These are phyloP conservation scores for Cladochytrium replicatum DNA, from an alignment of 192 early-diverging fungal species.

Conservation along the genomic window DNA sequence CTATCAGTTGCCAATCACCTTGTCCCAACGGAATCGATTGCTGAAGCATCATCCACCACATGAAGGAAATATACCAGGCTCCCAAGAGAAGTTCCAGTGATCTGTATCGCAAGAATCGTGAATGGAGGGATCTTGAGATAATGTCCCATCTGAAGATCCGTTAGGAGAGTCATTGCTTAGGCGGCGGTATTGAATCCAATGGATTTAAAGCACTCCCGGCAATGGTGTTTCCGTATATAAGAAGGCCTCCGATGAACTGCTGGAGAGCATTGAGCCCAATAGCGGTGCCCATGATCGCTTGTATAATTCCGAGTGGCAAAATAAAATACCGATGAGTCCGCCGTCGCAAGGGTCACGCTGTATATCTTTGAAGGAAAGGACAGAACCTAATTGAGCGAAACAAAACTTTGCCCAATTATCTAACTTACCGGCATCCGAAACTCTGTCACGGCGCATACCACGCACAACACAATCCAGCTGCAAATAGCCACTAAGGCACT, in stretches of 20 bases:
- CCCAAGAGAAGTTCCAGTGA: slow-evolving; percentile 47
- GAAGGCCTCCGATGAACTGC: slow-evolving; percentile 75
- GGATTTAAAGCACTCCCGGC: slow-evolving; percentile 79
- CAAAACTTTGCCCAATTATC: too few species aligned
- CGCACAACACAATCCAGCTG: slow-evolving; percentile 24
- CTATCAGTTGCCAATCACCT: slow-evolving; percentile 12
- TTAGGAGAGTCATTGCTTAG: slow-evolving; percentile 65
- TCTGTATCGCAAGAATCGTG: slow-evolving; percentile 48
- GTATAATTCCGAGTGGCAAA: slow-evolving; percentile 76
- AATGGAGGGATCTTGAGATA: slow-evolving; percentile 64
- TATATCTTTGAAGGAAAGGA: slow-evolving; percentile 43
- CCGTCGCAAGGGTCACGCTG: slow-evolving; percentile 13
- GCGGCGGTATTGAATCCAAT: slow-evolving; percentile 67
- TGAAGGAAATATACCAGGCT: slow-evolving; percentile 34
- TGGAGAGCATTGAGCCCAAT: slow-evolving; percentile 75
- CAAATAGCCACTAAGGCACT: slow-evolving; percentile 21
- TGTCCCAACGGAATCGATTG: too few species aligned
- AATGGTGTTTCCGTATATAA: slow-evolving; percentile 68
- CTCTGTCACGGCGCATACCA: slow-evolving; percentile 33
- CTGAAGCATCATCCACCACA: slow-evolving; percentile 23
- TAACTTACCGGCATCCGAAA: too few species aligned
- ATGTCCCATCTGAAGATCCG: slow-evolving; percentile 71
- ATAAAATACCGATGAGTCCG: slow-evolving; percentile 40
- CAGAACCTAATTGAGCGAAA: slow-evolving; percentile 10
- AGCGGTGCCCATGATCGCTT: slow-evolving; percentile 63